Evolutionary conservation across 1,284 basidiomycete species (phyloP).

Genomic region (Sphaerobolus stellatus): DNA sequence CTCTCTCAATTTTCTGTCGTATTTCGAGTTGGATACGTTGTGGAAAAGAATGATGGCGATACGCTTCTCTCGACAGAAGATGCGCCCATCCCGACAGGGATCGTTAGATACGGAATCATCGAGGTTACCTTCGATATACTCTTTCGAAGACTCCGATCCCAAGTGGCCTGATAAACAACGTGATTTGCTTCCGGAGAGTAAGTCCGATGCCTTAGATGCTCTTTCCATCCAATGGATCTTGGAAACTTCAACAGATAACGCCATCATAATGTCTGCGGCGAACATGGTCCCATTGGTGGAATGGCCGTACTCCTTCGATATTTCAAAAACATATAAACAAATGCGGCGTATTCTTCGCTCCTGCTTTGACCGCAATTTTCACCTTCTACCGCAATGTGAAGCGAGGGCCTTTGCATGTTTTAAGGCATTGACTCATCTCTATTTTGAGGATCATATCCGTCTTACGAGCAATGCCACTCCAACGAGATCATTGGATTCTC

Average conservation of each 20-base stretch:
- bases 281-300: neutral
- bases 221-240: neutral
- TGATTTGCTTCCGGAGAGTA: neutral
- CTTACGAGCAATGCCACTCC: too few species aligned
- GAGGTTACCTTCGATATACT: too few species aligned
- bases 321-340: too few species aligned
- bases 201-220: neutral
- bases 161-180: neutral
- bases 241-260: neutral
- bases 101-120: too few species aligned
- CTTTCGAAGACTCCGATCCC: too few species aligned
- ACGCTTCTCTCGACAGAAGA: too few species aligned
- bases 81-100: too few species aligned
- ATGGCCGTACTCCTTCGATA: neutral
- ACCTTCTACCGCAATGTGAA: neutral
- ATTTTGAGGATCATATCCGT: too few species aligned
- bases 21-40: too few species aligned
- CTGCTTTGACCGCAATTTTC: neutral
- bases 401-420: neutral
- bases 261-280: neutral
- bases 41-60: too few species aligned
- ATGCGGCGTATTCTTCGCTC: neutral
- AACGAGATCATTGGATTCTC: too few species aligned
- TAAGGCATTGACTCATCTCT: neutral
- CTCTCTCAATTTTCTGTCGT: too few species aligned